Evolutionary conservation across 1,284 basidiomycete species (phyloP), one percentile per base, ranked within the genome.

Genomic region (Marasmius sp.): DNA sequence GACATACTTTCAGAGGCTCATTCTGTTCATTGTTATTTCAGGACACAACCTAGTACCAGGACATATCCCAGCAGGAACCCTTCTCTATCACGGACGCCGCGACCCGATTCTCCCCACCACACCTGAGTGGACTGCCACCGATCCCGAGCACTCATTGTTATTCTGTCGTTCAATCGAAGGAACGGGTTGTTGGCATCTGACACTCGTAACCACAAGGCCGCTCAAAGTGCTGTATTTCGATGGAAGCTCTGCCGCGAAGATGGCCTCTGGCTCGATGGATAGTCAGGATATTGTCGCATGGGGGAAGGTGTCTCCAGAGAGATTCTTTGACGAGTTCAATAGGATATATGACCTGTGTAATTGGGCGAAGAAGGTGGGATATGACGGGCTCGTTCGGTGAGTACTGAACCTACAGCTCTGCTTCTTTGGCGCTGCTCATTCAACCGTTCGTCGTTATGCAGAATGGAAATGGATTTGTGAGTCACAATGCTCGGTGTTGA

Each of bases 401-500:
- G 53, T 51, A 14, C 6, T 1, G 10, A 20, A 11, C 22, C 8
- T 11, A 48, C 33, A 33, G 18, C 39, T 22, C 20, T 39, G 12
- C 22, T 12, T 18, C 8, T 11, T 1, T 16, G 14, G 27, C 11
- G 12, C 7, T 57, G 37, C 48, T 22, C 37, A 16, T 12, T 18
- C 27, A 45, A 0, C 16, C 22, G 10, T 51, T 48, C 43, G 18
- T 11, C 22, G 18, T 50, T 61, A 34, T 65, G 37, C 45, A 79
- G 81, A 63, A 82, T 82, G 81, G 77, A 81, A 69, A 75, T 80
- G 72, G 72, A 77, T 63, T 83, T 83, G 81, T 83, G 64, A 68
- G 79, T 68, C 16, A 43, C 22, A 8, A 52, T 47, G 41, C 20
- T 8, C 10, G 20, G 7, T 43, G 47, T 41, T 16, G 20, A 5